Evolutionary conservation across 2,329 filamentous ascomycete species (phyloP).

Genomic region (Colletotrichum eremochloae): DNA sequence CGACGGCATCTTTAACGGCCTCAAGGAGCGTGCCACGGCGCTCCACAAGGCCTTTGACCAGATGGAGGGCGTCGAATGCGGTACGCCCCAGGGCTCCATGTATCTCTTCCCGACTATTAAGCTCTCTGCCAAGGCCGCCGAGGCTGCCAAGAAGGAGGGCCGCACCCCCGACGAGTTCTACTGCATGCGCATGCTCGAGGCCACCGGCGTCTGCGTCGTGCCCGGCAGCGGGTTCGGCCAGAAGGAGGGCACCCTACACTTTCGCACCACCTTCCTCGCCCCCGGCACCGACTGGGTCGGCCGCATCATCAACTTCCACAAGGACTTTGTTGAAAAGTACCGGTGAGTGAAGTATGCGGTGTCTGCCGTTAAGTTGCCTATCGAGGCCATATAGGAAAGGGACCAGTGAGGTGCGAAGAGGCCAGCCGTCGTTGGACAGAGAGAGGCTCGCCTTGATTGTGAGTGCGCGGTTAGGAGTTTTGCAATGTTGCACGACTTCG

Average conservation of each 20-base stretch:
- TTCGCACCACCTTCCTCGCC: slow-evolving; percentile 96
- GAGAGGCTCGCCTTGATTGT: slow-evolving; percentile 9
- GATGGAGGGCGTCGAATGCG: slow-evolving; percentile 97
- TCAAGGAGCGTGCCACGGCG: slow-evolving; percentile 84
- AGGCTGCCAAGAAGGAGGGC: slow-evolving; percentile 80
- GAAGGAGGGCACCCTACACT: slow-evolving; percentile 90
- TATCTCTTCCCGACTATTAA: slow-evolving; percentile 98
- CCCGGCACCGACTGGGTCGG: slow-evolving; percentile 96
- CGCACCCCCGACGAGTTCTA: slow-evolving; percentile 93
- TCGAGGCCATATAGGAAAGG: not conserved
- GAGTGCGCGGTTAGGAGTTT: slow-evolving; percentile 10
- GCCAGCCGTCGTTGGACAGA: slow-evolving; percentile 10
- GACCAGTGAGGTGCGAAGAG: slow-evolving; percentile 12
- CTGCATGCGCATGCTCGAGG: slow-evolving; percentile 89
- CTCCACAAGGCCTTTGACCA: slow-evolving; percentile 90
- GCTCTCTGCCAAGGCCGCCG: slow-evolving; percentile 80
- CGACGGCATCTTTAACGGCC: slow-evolving; percentile 81
- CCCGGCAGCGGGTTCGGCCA: slow-evolving; percentile 95
- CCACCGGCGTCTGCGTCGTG: slow-evolving; percentile 94
- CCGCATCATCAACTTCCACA: slow-evolving; percentile 89
- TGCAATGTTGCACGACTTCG: not conserved
- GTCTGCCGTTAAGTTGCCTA: not conserved
- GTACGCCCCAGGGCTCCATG: slow-evolving; percentile 93
- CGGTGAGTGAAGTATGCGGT: slow-evolving; percentile 51
- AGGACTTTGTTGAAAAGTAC: slow-evolving; percentile 90